These are phyloP conservation scores for Melanogaster broomeanus DNA, from an alignment of 768 basidiomycete genomes.

Conservation along the genomic window DNA sequence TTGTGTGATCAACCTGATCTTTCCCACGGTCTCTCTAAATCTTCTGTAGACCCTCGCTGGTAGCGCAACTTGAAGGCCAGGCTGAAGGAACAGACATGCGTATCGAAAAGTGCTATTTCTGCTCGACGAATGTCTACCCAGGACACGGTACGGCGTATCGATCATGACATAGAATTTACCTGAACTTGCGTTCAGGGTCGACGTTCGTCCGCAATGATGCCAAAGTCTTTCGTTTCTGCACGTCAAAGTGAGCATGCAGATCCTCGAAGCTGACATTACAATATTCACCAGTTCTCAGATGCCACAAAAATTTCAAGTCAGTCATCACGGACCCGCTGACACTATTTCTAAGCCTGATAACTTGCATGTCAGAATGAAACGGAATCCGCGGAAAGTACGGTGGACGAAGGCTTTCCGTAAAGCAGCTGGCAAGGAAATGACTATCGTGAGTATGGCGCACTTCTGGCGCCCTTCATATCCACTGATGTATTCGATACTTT, in stretches of 20 bases:
- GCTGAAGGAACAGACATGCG: slow-evolving; percentile 55
- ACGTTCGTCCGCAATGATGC: slow-evolving; percentile 98
- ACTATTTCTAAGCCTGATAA: not conserved
- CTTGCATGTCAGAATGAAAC: slow-evolving; percentile 79
- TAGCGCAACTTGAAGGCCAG: not conserved
- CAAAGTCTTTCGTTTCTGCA: slow-evolving; percentile 97
- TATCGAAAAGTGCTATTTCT: slow-evolving; percentile 98
- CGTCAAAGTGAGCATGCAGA: slow-evolving; percentile 74
- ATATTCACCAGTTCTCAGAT: slow-evolving; percentile 49
- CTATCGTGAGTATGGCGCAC: slow-evolving; percentile 65
- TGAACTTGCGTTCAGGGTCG: slow-evolving; percentile 50
- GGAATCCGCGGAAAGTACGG: slow-evolving; percentile 96
- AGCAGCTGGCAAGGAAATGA: slow-evolving; percentile 99
- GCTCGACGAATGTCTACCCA: slow-evolving; percentile 94
- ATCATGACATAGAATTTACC: not conserved
- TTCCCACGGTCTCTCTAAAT: slow-evolving; percentile 32
- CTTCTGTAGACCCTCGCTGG: not conserved
- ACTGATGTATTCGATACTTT: not conserved
- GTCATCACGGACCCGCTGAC: slow-evolving; percentile 18
- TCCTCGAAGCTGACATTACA: not conserved
- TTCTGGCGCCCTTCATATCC: not conserved
- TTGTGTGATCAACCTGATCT: too few species aligned
- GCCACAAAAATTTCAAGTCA: slow-evolving; percentile 99
- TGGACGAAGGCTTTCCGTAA: slow-evolving; percentile 99
- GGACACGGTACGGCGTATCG: slow-evolving; percentile 70